phyloP scores from a whole-genome alignment of 1,284 basidiomycete genomes.

The Peniophora sp. region DNA sequence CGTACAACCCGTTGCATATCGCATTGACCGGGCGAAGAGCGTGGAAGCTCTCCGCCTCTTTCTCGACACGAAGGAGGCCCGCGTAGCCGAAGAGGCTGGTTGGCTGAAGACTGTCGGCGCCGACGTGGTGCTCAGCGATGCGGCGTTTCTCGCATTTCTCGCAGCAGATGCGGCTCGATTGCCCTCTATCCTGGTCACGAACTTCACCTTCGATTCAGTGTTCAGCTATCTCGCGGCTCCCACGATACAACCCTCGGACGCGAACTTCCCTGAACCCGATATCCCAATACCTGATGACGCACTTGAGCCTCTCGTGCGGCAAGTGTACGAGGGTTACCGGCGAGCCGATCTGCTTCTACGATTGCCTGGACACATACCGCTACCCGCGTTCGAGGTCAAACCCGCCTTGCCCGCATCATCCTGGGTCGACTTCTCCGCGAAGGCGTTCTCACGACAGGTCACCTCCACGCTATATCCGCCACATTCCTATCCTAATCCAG shows the following conservation, averaged over 20 bases:
- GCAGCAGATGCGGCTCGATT: slow-evolving; percentile 57
- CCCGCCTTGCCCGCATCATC: slow-evolving; percentile 50
- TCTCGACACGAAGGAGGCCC: slow-evolving; percentile 43
- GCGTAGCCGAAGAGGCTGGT: slow-evolving; percentile 43
- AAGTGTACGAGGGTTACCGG: slow-evolving; percentile 59
- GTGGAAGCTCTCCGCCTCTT: slow-evolving; percentile 55
- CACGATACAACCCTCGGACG: slow-evolving; percentile 22
- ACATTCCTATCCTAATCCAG: slow-evolving; percentile 14
- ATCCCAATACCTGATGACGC: slow-evolving; percentile 40
- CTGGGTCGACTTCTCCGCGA: slow-evolving; percentile 49
- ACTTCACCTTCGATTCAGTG: slow-evolving; percentile 78
- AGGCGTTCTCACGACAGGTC: slow-evolving; percentile 39
- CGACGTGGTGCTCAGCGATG: slow-evolving; percentile 65
- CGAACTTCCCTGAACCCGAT: slow-evolving; percentile 28
- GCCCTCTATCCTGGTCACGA: slow-evolving; percentile 65
- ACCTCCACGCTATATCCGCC: slow-evolving; percentile 26
- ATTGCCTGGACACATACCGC: slow-evolving; percentile 66
- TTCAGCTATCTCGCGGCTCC: slow-evolving; percentile 62
- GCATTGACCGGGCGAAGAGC: slow-evolving; percentile 65
- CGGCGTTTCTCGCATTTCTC: slow-evolving; percentile 75
- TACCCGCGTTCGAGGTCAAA: slow-evolving; percentile 53
- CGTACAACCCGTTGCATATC: slow-evolving; percentile 66
- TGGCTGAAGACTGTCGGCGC: slow-evolving; percentile 51
- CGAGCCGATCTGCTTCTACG: slow-evolving; percentile 64
- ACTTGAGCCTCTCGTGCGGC: slow-evolving; percentile 51